Percentiles rank a stretch among this genome's conserved stretches.
phyloP scores from a whole-genome alignment of 148 eudicot genomes.

The Silene conica region DNA sequence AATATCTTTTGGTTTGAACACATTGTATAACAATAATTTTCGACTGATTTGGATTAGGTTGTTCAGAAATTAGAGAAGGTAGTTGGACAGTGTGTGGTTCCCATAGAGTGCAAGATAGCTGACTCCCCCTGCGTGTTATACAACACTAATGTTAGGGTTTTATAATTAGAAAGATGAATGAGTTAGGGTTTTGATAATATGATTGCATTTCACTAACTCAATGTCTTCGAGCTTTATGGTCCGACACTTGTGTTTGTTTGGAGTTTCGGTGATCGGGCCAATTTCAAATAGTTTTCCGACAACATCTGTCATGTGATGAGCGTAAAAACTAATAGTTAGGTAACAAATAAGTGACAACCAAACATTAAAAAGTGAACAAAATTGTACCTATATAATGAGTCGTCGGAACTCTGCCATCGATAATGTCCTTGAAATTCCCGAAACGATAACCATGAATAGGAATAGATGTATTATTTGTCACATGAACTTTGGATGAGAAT shows the following conservation, averaged over 20 bases:
- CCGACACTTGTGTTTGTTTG: neutral
- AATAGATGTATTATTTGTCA: neutral
- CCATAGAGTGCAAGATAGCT: neutral
- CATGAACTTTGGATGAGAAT: neutral
- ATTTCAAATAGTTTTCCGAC: neutral
- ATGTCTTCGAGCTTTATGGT: neutral
- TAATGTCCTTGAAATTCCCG: neutral
- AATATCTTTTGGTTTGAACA: neutral
- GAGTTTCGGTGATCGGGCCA: neutral
- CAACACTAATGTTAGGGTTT: neutral
- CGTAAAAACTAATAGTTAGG: neutral
- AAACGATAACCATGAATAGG: neutral
- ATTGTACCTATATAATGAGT: too few relatives aligned
- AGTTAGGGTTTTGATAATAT: neutral
- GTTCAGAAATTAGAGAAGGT: neutral
- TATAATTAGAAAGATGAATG: neutral
- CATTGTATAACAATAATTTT: slow-evolving; percentile 2
- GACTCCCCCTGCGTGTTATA: neutral
- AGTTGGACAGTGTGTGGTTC: neutral
- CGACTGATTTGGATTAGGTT: neutral
- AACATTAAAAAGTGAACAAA: too few relatives aligned
- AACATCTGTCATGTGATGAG: neutral
- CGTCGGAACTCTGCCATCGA: neutral
- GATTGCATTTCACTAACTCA: neutral
- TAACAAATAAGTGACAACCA: neutral